Base-by-base conservation (phyloP, 768 basidiomycete genomes). In the Rhodotorula sphaerocarpa region DNA sequence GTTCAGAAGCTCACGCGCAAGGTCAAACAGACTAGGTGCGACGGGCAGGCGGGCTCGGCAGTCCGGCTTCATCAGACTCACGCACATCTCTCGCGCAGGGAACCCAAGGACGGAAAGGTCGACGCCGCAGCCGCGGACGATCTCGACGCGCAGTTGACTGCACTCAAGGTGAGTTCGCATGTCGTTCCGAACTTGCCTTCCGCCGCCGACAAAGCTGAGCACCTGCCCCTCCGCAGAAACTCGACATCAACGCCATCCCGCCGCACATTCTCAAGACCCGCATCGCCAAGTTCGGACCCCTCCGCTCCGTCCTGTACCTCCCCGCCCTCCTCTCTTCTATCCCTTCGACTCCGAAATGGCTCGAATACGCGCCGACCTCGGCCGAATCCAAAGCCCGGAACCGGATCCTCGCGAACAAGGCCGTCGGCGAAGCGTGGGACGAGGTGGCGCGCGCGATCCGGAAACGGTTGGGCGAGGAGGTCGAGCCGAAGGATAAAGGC, bases 1-100 rank as follows among this genome's bases (percentile, higher is more conserved):
- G n/a, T 69, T 18, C 71, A 72, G 58, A 72, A 72, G 56, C 50
- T 72, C 10, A 61, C 58, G 5, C 50, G 67, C 12, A 72, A 72
- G 63, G 54, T 70, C 57, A 72, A 70, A 47, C 10, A 33, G 41
- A 55, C 65, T 5, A 56, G 47, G 63, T 63, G 31, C 5, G 20
- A 23, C 41, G 5, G 2, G 31, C 11, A 30, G n/a, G 10, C 18
- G n/a, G 42, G 21, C 1, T 45, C n/a, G n/a, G 23, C 44, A n/a
- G 44, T n/a, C 30, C 47, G 47, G 9, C 2, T 16, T 30, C 34
- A 23, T 21, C 27, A 25, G 39, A 16, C n/a, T 23, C 25, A 3
- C 27, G 3, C 50, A 0, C n/a, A 27, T 36, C 28, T 23, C 34
- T 30, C 21, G 28, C 45, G 30, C 43, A 65, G 67, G 27, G 63